Evolutionary conservation across 1,284 basidiomycete species (phyloP), one percentile per base, ranked within the genome.

Genomic region (Irpex sp.): DNA sequence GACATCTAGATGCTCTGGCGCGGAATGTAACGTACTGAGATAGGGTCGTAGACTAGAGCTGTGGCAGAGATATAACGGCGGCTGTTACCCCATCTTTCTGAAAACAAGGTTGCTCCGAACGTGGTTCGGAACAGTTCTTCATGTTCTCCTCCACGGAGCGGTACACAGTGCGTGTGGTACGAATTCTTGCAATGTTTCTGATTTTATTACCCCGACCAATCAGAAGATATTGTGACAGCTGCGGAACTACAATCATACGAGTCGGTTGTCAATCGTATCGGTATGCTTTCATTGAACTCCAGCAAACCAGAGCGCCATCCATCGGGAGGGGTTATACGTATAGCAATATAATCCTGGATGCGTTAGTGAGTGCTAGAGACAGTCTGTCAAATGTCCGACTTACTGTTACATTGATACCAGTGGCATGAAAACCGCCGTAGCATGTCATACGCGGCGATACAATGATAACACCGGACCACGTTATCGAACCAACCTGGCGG

Each of bases 381-480:
- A 11, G 11, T 52, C 49, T 9, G 34, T 58, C 51, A 15, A 51
- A 36, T 15, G 11, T 13, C 21, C 11, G 44, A 60, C 36, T 36
- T 64, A 75, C 73, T 62, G 65, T 58, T 4, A 74, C 73, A 40
- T 65, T 59, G 62, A 75, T 51, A 6, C 71, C 73, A n/a, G 62
- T 68, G 6, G 67, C 69, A 37, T 65, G 52, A 62, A 75, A 75
- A 2, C 71, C 71, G 1, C 71, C 72, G n/a, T 63, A 65, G 21
- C 60, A 52, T 15, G 68, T 63, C 9, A 26, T 26, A 26, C 57
- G 34, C 6, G 69, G 52, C 0, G 71, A 64, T 11, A 74, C 60
- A 21, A 67, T 64, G 59, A 75, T 65, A 40, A 68, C 66, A 4
- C 74, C 73, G 4, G 74, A 68, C 73, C 73, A 75, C n/a, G 71